phyloP scores from a whole-genome alignment of 2,329 filamentous ascomycete species.

The Anthostomella pinea region DNA sequence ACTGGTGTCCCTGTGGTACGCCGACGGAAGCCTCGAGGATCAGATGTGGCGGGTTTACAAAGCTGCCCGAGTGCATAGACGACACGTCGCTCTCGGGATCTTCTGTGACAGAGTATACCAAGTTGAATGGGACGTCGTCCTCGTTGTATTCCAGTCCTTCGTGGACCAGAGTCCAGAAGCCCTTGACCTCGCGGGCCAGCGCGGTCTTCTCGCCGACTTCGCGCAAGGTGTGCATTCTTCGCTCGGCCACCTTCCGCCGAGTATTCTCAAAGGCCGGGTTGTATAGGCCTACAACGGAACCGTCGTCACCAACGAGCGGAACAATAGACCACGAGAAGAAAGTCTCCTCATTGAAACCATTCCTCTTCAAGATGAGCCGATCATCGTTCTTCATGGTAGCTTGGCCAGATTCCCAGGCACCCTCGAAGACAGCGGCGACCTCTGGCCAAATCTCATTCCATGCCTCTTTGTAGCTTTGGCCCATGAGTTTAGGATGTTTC shows the following conservation, averaged over 20 bases:
- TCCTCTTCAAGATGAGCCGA: slow-evolving; percentile 67
- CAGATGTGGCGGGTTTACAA: slow-evolving; percentile 60
- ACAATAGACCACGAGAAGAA: slow-evolving; percentile 84
- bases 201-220: slow-evolving; percentile 76
- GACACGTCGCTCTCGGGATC: slow-evolving; percentile 69
- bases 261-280: slow-evolving; percentile 84
- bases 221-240: slow-evolving; percentile 74
- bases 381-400: slow-evolving; percentile 85
- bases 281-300: slow-evolving; percentile 71
- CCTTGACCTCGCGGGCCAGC: slow-evolving; percentile 66
- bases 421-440: slow-evolving; percentile 65
- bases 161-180: slow-evolving; percentile 71
- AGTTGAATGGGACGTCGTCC: slow-evolving; percentile 70
- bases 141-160: slow-evolving; percentile 71
- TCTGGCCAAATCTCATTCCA: slow-evolving; percentile 76
- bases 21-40: slow-evolving; percentile 71
- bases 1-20: slow-evolving; percentile 60
- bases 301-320: slow-evolving; percentile 71
- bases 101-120: slow-evolving; percentile 73
- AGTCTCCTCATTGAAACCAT: slow-evolving; percentile 71
- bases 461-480: slow-evolving; percentile 62
- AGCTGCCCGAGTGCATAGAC: slow-evolving; percentile 67
- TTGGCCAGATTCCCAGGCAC: slow-evolving; percentile 67
- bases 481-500: slow-evolving; percentile 77
- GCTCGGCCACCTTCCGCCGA: slow-evolving; percentile 71